These are phyloP conservation scores for Saturnispora mendoncae DNA, from an alignment of 805 yeast genomes.

Conservation along the genomic window DNA sequence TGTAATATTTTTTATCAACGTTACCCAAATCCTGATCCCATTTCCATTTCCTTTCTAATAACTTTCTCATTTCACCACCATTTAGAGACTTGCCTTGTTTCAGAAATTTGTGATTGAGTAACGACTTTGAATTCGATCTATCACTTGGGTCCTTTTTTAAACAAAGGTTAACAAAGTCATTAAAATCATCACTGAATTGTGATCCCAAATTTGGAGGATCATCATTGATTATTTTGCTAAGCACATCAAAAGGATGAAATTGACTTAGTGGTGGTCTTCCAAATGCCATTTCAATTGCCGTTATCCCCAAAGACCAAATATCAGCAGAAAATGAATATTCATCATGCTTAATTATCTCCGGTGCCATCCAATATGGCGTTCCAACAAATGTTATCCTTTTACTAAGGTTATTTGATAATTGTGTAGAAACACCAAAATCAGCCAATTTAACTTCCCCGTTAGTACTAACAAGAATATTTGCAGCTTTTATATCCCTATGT, in stretches of 20 bases:
- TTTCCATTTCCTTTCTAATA: constrained; percentile 36
- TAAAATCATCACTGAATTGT: constrained; percentile 35
- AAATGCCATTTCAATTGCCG: constrained; percentile 61
- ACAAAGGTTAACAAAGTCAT: constrained; percentile 62
- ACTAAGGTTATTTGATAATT: constrained; percentile 46
- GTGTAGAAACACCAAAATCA: constrained; percentile 94
- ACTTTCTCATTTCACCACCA: constrained; percentile 26
- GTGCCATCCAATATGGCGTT: constrained; percentile 59
- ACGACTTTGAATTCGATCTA: constrained; percentile 55
- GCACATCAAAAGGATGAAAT: constrained; percentile 47
- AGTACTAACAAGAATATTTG: constrained; percentile 67
- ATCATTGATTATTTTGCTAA: constrained; percentile 41
- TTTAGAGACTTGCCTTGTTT: constrained; percentile 30
- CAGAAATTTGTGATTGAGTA: constrained; percentile 59
- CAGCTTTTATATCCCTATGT: constrained; percentile 92
- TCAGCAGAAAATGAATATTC: constrained; percentile 65
- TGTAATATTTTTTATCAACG: constrained; percentile 23
- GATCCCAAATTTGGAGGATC: constrained; percentile 37
- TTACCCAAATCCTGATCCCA: constrained; percentile 34
- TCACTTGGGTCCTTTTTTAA: constrained; percentile 58
- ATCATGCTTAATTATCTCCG: constrained; percentile 45
- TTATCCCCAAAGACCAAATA: constrained; percentile 74
- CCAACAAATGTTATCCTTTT: constrained; percentile 48
- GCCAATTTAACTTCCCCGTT: constrained; percentile 78
- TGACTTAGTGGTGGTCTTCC: constrained; percentile 65